Conservation (phyloP, 768 basidiomycete species). For the Leccinum disarticulatum region DNA sequence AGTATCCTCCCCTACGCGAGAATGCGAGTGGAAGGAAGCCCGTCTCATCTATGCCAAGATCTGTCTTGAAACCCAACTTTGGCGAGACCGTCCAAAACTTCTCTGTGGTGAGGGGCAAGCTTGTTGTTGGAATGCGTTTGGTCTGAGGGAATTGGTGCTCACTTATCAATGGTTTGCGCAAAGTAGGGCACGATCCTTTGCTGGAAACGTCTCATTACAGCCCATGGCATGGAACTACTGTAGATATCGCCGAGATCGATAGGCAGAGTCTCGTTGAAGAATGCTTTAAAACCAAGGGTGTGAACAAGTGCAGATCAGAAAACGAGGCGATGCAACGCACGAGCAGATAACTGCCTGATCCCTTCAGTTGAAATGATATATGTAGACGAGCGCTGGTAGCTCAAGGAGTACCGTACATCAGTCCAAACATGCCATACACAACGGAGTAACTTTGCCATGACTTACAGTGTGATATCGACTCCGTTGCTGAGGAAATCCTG, state of each 20-base stretch:
- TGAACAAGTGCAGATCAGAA: background rate
- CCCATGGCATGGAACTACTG: conserved; percentile 15
- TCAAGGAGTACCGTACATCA: conserved; percentile 5
- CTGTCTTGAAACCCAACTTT: conserved; percentile 41
- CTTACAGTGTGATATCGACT: conserved; percentile 30
- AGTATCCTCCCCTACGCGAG: conserved; percentile 40
- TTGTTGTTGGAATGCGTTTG: background rate
- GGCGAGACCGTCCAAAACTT: conserved; percentile 36
- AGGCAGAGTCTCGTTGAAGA: conserved; percentile 22
- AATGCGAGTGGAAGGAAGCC: conserved; percentile 33
- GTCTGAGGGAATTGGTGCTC: background rate
- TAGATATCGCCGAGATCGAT: conserved; percentile 24
- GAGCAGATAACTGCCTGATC: conserved; percentile 1
- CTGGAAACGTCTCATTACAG: conserved; percentile 13
- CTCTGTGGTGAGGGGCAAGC: conserved; percentile 21
- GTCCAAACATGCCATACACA: background rate
- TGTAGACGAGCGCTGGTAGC: conserved; percentile 33
- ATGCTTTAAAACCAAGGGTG: background rate
- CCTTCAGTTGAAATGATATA: conserved; percentile 16
- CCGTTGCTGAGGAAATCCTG: conserved; percentile 34
- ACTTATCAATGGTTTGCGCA: conserved; percentile 30
- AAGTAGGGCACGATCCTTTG: conserved; percentile 18
- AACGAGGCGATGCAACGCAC: conserved; percentile 3
- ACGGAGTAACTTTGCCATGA: background rate
- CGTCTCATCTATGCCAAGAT: conserved; percentile 34